Evolutionary conservation across 176 grass and related monocot species (phyloP), one percentile per base, ranked within the genome.

Genomic region (Echinochloa phyllopogon): DNA sequence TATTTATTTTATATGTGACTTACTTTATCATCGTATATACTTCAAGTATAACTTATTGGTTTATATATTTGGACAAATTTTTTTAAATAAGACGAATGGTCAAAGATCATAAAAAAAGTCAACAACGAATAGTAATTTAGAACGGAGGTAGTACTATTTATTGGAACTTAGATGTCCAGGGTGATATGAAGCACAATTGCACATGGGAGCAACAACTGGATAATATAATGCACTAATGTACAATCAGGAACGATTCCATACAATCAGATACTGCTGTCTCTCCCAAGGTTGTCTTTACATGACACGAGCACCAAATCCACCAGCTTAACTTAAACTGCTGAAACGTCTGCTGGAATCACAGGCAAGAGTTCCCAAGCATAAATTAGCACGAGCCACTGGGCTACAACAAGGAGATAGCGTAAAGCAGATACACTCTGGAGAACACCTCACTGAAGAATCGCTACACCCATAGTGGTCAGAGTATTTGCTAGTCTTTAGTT

Each of bases 211-310:
- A 75, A 87, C 41, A 15, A 33, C 41, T 4, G 41, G 49, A 38
- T n/a, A 87, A 45, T 16, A 75, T 39, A 60, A 68, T 60, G 41
- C 62, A 61, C 10, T 43, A 79, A 64, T 65, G 76, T 45, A 80
- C 77, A 75, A 75, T 0, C 69, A 77, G n/a, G 73, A 53, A 77
- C 33, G 80, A 63, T 29, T 51, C 68, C 43, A 78, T 45, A 62
- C 80, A 88, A 70, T 78, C 61, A 77, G 78, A 87, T 58, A 83
- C 20, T 69, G 61, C 49, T 37, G 59, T 58, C 78, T 68, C 51
- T 24, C n/a, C 23, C 4, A 45, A 75, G 20, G 15, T 48, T 75
- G 21, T 76, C 81, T 82, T 81, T 82, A 69, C 72, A 68, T 27
- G 62, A 75, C 41, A 69, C 59, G 25, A 82, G 79, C 72, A 33